phyloP scores from a whole-genome alignment of 1,284 basidiomycete genomes.

The Marasmius tenuissimus region DNA sequence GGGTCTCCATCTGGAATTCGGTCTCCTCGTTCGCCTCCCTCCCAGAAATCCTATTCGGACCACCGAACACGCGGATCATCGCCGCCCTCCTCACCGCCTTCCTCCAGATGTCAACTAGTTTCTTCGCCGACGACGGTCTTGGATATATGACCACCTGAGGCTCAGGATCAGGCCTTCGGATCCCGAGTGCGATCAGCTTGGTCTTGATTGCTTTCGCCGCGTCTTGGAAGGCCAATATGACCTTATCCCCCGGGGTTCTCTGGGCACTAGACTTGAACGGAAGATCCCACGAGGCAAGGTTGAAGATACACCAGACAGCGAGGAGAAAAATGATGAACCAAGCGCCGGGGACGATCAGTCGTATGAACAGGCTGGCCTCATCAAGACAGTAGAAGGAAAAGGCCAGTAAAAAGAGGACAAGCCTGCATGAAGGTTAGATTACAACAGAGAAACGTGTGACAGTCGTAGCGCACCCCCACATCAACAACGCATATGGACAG shows the following conservation, averaged over 20 bases:
- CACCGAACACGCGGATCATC: too few species aligned
- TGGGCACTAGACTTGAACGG: background rate
- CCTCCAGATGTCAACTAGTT: background rate
- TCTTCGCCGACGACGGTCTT: background rate
- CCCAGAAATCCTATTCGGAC: too few species aligned
- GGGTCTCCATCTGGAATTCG: too few species aligned
- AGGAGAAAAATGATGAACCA: background rate
- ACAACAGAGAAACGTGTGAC: background rate
- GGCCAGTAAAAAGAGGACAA: conserved; percentile 5
- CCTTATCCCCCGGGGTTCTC: background rate
- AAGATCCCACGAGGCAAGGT: background rate
- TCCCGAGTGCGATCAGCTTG: background rate
- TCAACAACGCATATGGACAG: conserved; percentile 3
- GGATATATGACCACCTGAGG: background rate
- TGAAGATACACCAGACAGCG: conserved; percentile 9
- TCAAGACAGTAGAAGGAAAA: conserved; percentile 7
- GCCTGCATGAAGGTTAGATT: background rate
- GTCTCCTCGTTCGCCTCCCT: too few species aligned
- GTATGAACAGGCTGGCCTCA: background rate
- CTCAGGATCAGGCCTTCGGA: background rate
- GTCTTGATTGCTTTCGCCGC: background rate
- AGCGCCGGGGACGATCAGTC: background rate
- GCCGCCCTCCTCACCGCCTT: too few species aligned
- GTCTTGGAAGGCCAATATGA: background rate
- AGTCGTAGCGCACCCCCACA: conserved; percentile 7